Percentiles rank a stretch among this genome's conserved stretches.
Evolutionary conservation across 208 protist genomes (phyloP).

Genomic region (Acanthamoeba triangularis): DNA sequence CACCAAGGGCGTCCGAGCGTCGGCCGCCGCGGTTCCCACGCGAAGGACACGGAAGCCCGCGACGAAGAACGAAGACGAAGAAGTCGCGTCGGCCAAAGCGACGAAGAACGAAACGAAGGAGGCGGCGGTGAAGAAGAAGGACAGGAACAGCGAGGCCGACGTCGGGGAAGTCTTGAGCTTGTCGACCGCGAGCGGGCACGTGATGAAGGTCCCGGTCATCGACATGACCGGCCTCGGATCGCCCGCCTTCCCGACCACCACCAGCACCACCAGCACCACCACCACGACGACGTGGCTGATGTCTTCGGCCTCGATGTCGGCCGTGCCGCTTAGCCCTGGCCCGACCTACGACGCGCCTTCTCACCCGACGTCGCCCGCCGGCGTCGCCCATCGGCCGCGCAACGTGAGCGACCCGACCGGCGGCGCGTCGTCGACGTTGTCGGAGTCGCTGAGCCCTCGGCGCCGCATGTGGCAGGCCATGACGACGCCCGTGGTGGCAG

Average conservation of each 20-base stretch:
- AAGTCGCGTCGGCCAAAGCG: not conserved
- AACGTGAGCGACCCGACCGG: constrained; percentile 10
- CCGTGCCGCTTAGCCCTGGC: not conserved
- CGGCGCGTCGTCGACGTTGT: not conserved
- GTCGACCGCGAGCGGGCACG: not conserved
- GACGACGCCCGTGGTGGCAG: not conserved
- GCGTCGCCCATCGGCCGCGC: not conserved
- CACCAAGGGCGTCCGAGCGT: too few relatives aligned
- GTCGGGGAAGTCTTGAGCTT: too few relatives aligned
- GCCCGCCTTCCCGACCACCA: too few relatives aligned
- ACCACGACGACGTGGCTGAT: not conserved
- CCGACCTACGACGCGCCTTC: not conserved
- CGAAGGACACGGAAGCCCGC: not conserved
- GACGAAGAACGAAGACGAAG: not conserved
- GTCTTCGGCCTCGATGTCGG: not conserved
- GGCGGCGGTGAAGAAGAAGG: not conserved
- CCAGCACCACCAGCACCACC: not conserved
- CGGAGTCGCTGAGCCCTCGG: not conserved
- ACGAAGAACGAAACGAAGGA: not conserved
- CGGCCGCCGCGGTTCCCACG: not conserved
- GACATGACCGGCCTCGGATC: not conserved
- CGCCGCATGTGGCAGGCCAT: not conserved
- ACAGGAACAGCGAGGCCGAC: not conserved
- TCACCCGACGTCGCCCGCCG: not conserved
- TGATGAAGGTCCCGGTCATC: not conserved